Evolutionary conservation across 345 rosid genomes (phyloP), one percentile per base, ranked within the genome.

Genomic region (Camelina laxa): DNA sequence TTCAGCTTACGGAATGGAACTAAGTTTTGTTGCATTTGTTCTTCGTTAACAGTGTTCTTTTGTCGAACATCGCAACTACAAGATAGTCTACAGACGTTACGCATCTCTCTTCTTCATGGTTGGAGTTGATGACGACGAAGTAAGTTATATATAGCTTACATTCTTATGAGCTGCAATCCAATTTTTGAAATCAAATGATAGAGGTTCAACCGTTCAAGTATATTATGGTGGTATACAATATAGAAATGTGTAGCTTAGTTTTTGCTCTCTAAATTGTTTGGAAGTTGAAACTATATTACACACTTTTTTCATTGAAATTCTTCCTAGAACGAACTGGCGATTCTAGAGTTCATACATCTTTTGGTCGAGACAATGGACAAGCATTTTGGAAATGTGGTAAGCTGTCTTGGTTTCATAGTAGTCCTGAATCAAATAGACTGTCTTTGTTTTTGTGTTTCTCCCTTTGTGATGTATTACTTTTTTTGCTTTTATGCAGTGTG

Each of bases 41-140:
- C 14, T 47, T 58, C 1, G 20, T 65, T 8, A 54, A 56, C 89
- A 92, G 99, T 95, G 99, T 82, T 95, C 99, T 2, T 95, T 92
- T 71, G 99, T 92, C 8, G 99, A 90, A 88, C 99, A 92, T 81
- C 97, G 99, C 65, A 95, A 89, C 80, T 89, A 92, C 91, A 95
- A 95, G 82, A 90, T 92, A 48, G 97, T 95, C 16, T 95, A 95
- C 75, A 82, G 97, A 73, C 93, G 97, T 44, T 95, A 95, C 45
- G 99, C 97, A 3, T 95, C 97, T 13, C 85, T 96, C 22, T 96
- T 96, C 79, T 92, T 96, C 88, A 77, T 96, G 82, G 98, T 92
- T 66, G 98, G 99, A 7, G 98, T 96, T 36, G 99, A 92, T 79
- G 87, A 90, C 49, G 97, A 92, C 65, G 97, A 95, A 83, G 97